Conservation (phyloP, 1,139 yeast genomes). For the Sugiyamaella japonica region DNA sequence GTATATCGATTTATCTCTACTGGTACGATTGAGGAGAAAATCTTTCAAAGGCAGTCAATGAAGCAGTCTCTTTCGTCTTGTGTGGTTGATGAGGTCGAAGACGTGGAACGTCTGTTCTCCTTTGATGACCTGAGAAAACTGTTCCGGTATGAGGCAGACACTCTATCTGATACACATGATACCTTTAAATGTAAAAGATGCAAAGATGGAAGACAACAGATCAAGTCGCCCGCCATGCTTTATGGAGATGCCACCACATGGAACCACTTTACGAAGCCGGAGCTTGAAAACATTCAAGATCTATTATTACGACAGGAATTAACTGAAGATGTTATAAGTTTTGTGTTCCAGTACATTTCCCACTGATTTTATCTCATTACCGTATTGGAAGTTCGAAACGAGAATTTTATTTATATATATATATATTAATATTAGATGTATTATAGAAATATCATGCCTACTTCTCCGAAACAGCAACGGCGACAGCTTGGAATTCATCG, state of each 20-base stretch:
- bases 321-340: constrained; percentile 67
- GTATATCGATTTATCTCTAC: constrained; percentile 92
- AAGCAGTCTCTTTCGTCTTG: constrained; percentile 90
- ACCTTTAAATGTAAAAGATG: constrained; percentile 89
- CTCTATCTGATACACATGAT: constrained; percentile 89
- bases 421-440: constrained; percentile 6
- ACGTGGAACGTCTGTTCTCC: constrained; percentile 88
- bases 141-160: constrained; percentile 66
- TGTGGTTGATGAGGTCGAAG: constrained; percentile 95
- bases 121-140: constrained; percentile 75
- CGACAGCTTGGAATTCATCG: constrained; percentile 95
- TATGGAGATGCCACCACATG: constrained; percentile 98
- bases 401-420: not conserved
- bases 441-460: constrained; percentile 16
- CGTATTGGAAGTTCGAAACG: constrained; percentile 1
- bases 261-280: constrained; percentile 79
- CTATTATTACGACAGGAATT: constrained; percentile 71
- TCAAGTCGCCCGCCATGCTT: constrained; percentile 80
- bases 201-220: constrained; percentile 60
- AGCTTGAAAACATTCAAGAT: constrained; percentile 69
- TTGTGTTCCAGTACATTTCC: constrained; percentile 90
- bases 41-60: constrained; percentile 96
- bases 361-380: too few species aligned
- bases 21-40: constrained; percentile 95
- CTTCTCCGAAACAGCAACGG: constrained; percentile 83